phyloP scores from a whole-genome alignment of 441 rosid species.

The Lepidium campestre region DNA sequence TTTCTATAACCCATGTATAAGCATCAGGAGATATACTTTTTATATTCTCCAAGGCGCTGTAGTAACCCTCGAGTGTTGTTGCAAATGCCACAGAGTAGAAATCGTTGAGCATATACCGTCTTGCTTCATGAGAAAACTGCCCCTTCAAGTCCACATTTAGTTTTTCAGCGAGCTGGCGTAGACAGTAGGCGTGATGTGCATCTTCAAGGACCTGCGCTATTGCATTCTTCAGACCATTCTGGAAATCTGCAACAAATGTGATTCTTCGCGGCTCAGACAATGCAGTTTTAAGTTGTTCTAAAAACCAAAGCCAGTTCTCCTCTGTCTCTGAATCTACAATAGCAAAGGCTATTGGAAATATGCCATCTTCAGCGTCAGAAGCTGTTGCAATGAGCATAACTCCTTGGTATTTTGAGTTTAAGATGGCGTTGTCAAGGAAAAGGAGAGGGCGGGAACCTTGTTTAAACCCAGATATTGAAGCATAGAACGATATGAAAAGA shows the following conservation, averaged over 20 bases:
- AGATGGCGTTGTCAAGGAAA: slow-evolving; percentile 50
- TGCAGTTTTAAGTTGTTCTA: slow-evolving; percentile 48
- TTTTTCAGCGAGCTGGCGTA: slow-evolving; percentile 63
- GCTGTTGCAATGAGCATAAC: slow-evolving; percentile 51
- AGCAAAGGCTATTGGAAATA: slow-evolving; percentile 65
- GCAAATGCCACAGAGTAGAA: slow-evolving; percentile 63
- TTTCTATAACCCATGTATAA: slow-evolving; percentile 58
- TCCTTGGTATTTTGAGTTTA: slow-evolving; percentile 69
- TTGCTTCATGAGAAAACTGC: slow-evolving; percentile 71
- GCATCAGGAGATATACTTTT: slow-evolving; percentile 66
- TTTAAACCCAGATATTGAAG: slow-evolving; percentile 57
- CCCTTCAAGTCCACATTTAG: slow-evolving; percentile 52
- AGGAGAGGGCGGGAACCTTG: slow-evolving; percentile 69
- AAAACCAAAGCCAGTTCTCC: slow-evolving; percentile 74
- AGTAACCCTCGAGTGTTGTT: slow-evolving; percentile 38
- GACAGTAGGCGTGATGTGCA: slow-evolving; percentile 57
- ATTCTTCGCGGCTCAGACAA: slow-evolving; percentile 35
- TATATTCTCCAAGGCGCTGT: slow-evolving; percentile 41
- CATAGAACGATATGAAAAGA: slow-evolving; percentile 63
- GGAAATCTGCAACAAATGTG: slow-evolving; percentile 69
- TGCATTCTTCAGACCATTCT: slow-evolving; percentile 53
- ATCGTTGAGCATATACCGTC: slow-evolving; percentile 55
- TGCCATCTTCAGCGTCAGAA: slow-evolving; percentile 63
- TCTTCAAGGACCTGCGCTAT: slow-evolving; percentile 45
- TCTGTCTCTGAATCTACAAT: slow-evolving; percentile 64